A percentile compares a stretch with the other conserved stretches of the same genome.
Evolutionary conservation across 345 rosid genomes (phyloP).

Genomic region (Brassica juncea): DNA sequence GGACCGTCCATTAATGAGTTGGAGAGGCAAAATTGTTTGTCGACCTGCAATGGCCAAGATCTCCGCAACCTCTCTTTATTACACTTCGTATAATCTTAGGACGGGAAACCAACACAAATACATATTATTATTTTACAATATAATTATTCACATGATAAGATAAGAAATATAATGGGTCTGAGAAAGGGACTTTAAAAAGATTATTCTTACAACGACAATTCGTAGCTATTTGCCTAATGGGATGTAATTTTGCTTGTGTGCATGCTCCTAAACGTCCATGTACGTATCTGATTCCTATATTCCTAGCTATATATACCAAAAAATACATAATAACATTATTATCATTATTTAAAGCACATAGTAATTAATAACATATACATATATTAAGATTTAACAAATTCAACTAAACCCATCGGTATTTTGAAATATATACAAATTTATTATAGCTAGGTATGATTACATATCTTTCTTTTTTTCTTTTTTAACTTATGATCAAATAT

Average conservation of each 20-base stretch:
- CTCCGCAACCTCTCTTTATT: slow-evolving; percentile 27
- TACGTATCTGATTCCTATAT: slow-evolving; percentile 40
- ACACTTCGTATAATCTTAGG: slow-evolving; percentile 25
- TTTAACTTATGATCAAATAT: background rate
- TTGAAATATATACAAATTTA: background rate
- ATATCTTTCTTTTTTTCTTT: no score
- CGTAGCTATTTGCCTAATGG: slow-evolving; percentile 33
- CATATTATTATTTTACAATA: background rate
- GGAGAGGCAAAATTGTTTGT: slow-evolving; percentile 44
- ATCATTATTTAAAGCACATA: no score
- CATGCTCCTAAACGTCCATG: slow-evolving; percentile 40
- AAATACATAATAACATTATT: background rate
- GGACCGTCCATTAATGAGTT: slow-evolving; percentile 43
- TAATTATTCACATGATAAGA: slow-evolving; percentile 25
- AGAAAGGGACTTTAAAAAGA: slow-evolving; percentile 40
- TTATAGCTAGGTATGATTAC: background rate
- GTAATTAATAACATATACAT: background rate
- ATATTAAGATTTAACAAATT: background rate
- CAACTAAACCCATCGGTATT: background rate
- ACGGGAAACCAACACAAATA: slow-evolving; percentile 2
- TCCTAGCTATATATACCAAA: slow-evolving; percentile 21
- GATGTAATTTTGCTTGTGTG: slow-evolving; percentile 32
- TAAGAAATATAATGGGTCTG: slow-evolving; percentile 30
- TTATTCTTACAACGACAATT: slow-evolving; percentile 44
- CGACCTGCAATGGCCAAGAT: slow-evolving; percentile 40